Base-by-base conservation (phyloP, 1,284 basidiomycete species). In the Hypsizygus ulmarius region DNA sequence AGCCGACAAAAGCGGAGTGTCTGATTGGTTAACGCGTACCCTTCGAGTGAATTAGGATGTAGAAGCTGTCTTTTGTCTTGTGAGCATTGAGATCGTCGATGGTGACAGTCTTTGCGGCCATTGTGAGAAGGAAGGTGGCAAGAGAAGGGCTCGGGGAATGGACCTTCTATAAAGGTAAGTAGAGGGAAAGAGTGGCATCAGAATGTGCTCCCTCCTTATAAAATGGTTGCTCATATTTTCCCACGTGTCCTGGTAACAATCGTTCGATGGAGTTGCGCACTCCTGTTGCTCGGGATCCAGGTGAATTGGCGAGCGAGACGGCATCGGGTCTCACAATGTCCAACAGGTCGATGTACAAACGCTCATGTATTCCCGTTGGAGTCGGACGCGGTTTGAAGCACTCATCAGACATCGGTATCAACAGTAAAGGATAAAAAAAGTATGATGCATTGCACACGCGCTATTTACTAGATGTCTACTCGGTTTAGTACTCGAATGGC, bases 1-100 rank as follows among this genome's bases (percentile, higher is more conserved):
- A 61, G 67, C 43, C 66, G 60, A 64, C 64, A 65, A 72, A 70
- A 55, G 42, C 53, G 55, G 38, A 48, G 33, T n/a, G 39, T 60
- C 47, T 64, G 64, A 70, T 71, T 67, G 66, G 67, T 49, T 57
- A 27, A 30, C 49, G 43, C 78, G 48, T 51, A 90, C 89, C 90
- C 67, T 95, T 95, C 62, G 82, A 84, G 65, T 87, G 81, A 59
- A 97, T 71, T 59, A 94, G 80, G 63, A 94, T 65, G 71, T 84
- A 94, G 56, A 93, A 71, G 60, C 73, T 82, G 52, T 91, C 81
- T 69, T 87, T 87, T 47, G 75, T 74, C 58, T 70, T 80, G 78
- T 94, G 80, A 50, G 77, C 73, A 62, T 89, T 81, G 66, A 94
- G 83, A 66, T 91, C 80, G 36, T 84, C 83, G 66, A 79, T 72